Evolutionary conservation across 352 stramenopile genomes (phyloP).

Genomic region (Globisporangium cystogenes): DNA sequence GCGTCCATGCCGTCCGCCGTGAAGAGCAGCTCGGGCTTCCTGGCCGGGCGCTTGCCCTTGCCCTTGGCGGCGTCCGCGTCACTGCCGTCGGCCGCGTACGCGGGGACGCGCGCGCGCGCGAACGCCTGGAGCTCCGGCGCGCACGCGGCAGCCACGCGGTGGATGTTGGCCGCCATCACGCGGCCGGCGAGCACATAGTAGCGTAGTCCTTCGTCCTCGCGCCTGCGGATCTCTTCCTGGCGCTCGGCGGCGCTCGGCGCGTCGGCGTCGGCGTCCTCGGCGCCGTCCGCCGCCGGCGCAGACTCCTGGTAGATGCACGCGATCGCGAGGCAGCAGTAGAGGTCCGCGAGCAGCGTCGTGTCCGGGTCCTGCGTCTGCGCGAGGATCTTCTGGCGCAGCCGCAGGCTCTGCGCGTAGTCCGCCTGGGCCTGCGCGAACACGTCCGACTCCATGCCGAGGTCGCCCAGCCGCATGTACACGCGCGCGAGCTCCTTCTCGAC

Average conservation of each 20-base stretch:
- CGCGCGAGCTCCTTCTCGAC: constrained; percentile 74
- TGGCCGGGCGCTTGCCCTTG: constrained; percentile 69
- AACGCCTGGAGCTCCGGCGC: constrained; percentile 41
- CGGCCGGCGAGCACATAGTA: constrained; percentile 80
- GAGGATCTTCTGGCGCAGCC: constrained; percentile 68
- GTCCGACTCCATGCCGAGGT: constrained; percentile 80
- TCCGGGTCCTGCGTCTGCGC: constrained; percentile 54
- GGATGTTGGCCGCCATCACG: constrained; percentile 80
- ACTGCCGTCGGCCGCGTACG: constrained; percentile 19
- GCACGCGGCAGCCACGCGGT: constrained; percentile 44
- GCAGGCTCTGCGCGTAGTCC: constrained; percentile 77
- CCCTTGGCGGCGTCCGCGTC: constrained; percentile 24
- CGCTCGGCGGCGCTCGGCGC: constrained; percentile 2
- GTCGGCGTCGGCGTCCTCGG: background rate
- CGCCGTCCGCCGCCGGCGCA: constrained; percentile 16
- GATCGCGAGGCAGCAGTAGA: constrained; percentile 83
- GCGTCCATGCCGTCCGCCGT: constrained; percentile 41
- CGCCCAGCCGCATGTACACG: constrained; percentile 76
- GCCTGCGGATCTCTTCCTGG: constrained; percentile 13
- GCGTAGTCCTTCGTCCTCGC: constrained; percentile 53
- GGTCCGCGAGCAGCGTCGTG: constrained; percentile 72
- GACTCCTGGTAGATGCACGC: constrained; percentile 80
- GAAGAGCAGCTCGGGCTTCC: constrained; percentile 34
- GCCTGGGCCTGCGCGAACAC: constrained; percentile 66
- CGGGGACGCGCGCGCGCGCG: constrained; percentile 40